phyloP scores from a whole-genome alignment of 1,139 yeast species.

The Hansenula lynferdii region DNA sequence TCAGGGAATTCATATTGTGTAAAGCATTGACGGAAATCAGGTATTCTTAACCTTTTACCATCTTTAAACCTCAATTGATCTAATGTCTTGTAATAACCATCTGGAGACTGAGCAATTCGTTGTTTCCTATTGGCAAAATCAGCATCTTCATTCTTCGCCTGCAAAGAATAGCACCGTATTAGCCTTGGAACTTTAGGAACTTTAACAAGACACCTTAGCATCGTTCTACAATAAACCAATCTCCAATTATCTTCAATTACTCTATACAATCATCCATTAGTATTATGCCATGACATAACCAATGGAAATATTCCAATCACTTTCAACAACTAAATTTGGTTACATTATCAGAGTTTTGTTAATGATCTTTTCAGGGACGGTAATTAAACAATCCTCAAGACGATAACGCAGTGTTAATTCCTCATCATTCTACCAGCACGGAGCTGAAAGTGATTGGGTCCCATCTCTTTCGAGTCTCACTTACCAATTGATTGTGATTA shows the following conservation, averaged over 20 bases:
- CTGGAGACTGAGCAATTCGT: conserved; percentile 4
- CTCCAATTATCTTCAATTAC: too few relatives aligned
- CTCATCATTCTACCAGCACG: conserved; percentile 9
- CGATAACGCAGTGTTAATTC: conserved; percentile 26
- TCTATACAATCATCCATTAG: not conserved
- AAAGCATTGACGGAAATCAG: conserved; percentile 27
- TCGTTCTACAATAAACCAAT: too few relatives aligned
- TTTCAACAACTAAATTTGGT: too few relatives aligned
- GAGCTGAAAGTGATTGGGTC: too few relatives aligned
- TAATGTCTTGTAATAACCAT: conserved; percentile 18
- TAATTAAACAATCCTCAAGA: conserved; percentile 26
- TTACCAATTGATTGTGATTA: not conserved
- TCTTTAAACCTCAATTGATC: conserved; percentile 3
- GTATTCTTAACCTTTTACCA: conserved; percentile 23
- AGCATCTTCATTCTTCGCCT: conserved; percentile 26
- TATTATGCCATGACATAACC: too few relatives aligned
- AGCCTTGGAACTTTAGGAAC: not conserved
- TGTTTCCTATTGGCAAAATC: conserved; percentile 39
- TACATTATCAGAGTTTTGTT: too few relatives aligned
- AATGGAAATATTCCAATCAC: too few relatives aligned
- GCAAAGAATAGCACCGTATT: conserved; percentile 12
- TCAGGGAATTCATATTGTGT: conserved; percentile 17
- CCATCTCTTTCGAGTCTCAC: too few relatives aligned
- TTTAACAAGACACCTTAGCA: too few relatives aligned
- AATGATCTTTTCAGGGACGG: conserved; percentile 23